Evolutionary conservation across 805 yeast species (phyloP), one percentile per base, ranked within the genome.

Genomic region (Metschnikowia amazonensis): DNA sequence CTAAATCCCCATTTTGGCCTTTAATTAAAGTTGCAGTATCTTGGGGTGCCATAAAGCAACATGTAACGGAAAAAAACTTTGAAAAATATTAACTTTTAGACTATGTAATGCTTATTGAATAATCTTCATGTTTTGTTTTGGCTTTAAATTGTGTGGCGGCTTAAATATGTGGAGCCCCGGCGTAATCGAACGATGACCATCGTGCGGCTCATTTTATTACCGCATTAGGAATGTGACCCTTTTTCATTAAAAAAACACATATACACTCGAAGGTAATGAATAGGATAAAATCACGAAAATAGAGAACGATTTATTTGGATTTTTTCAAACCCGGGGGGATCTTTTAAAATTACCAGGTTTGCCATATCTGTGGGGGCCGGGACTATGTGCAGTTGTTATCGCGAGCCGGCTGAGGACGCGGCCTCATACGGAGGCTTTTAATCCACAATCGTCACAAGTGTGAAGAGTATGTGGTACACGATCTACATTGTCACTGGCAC

Each of bases 401-500:
- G 42, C 42, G 41, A 28, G 33, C 33, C 41, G 17, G 18, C 11
- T 36, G 41, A 7, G 34, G 34, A 29, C 42, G 35, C 35, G 42
- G 42, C 42, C 42, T 18, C 42, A 38, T 28, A 29, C 21, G 13
- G 28, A 3, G 9, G 21, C 35, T 39, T 23, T 17, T 16, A 14
- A 28, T 21, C 14, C 36, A 31, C 34, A 18, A 7, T 10, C 9
- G 17, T 23, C 16, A 24, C 30, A 20, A 14, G 6, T 9, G 28
- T n/a, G 18, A 25, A 24, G 14, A 38, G 16, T 33, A 52, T 52
- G 58, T 50, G 48, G 46, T 47, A 43, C 37, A 52, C 53, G 1
- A 6, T 50, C 3, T 38, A 42, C 17, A 49, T 62, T 18, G 62
- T 70, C 11, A 25, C 62, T 0, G 86, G 88, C 3, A 80, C 87